Evolutionary conservation across 345 rosid species (phyloP).

Genomic region (Salix brachista): DNA sequence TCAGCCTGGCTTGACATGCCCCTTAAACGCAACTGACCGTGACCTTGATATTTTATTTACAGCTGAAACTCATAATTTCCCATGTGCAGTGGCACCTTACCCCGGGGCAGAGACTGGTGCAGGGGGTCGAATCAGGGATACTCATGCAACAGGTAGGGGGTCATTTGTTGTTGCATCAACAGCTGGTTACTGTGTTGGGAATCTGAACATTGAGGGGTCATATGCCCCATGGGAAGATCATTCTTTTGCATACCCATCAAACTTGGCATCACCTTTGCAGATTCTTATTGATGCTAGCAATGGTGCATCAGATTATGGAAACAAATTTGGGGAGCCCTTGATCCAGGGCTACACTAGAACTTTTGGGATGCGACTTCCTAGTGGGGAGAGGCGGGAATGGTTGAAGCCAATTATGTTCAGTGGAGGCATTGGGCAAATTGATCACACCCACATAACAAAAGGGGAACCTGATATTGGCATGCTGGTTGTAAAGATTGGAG

Average conservation of each 20-base stretch:
- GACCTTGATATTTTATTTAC: conserved; percentile 85
- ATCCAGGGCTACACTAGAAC: conserved; percentile 89
- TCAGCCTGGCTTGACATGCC: conserved; percentile 67
- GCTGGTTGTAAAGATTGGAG: conserved; percentile 96
- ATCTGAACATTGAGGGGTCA: conserved; percentile 71
- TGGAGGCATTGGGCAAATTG: conserved; percentile 92
- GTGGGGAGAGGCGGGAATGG: conserved; percentile 94
- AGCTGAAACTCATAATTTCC: conserved; percentile 96
- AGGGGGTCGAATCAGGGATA: conserved; percentile 94
- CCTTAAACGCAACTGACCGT: conserved; percentile 37
- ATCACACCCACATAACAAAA: conserved; percentile 73
- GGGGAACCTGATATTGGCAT: conserved; percentile 86
- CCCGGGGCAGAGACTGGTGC: conserved; percentile 99
- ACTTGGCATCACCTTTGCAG: conserved; percentile 84
- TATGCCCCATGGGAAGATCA: conserved; percentile 91
- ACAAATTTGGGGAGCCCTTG: conserved; percentile 93
- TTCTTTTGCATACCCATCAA: conserved; percentile 67
- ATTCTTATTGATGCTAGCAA: conserved; percentile 87
- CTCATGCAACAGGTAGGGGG: conserved; percentile 97
- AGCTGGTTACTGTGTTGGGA: conserved; percentile 89
- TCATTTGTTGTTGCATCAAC: conserved; percentile 82
- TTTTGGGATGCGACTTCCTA: conserved; percentile 91
- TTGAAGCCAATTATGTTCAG: conserved; percentile 97
- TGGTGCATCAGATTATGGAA: conserved; percentile 96
- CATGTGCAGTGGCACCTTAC: conserved; percentile 97